These are phyloP conservation scores for Floccularia luteovirens DNA, from an alignment of 768 basidiomycete species.

Conservation along the genomic window DNA sequence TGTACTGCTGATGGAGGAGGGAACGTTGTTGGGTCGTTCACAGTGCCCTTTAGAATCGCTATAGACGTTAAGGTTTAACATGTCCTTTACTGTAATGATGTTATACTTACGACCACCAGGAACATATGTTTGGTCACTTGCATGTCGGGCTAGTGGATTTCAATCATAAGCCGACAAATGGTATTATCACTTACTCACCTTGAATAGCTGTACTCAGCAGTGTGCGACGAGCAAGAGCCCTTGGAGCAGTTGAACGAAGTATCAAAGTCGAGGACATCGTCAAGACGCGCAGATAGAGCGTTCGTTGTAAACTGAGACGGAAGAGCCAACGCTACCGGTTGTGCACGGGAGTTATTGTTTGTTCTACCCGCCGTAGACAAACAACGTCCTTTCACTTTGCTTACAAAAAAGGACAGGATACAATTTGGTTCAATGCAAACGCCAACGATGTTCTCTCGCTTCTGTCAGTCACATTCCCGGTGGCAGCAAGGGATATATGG, in stretches of 20 bases:
- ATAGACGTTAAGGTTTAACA: neutral
- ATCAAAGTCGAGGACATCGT: slow-evolving; percentile 44
- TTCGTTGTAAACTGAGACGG: too few species aligned
- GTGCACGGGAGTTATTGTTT: too few species aligned
- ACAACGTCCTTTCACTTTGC: too few species aligned
- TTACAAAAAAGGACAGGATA: too few species aligned
- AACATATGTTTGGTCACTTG: slow-evolving; percentile 36
- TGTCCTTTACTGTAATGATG: neutral
- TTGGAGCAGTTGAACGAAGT: slow-evolving; percentile 40
- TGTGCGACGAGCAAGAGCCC: slow-evolving; percentile 33
- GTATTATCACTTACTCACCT: slow-evolving; percentile 20
- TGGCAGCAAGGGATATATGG: too few species aligned
- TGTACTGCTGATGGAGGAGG: slow-evolving; percentile 74
- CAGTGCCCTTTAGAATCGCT: slow-evolving; percentile 88
- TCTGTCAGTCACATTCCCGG: too few species aligned
- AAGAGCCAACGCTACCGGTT: too few species aligned
- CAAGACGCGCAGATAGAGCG: slow-evolving; percentile 3
- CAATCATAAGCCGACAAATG: slow-evolving; percentile 8
- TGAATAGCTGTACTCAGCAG: slow-evolving; percentile 30
- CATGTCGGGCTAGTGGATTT: slow-evolving; percentile 27
- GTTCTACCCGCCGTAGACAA: too few species aligned
- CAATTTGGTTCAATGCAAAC: too few species aligned
- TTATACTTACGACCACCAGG: slow-evolving; percentile 62
- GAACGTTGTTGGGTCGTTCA: slow-evolving; percentile 92
- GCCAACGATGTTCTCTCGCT: too few species aligned